Percentiles rank a stretch among this genome's conserved stretches.
Evolutionary conservation across 106 monocot species (phyloP).

Genomic region (Iris macrosiphon): DNA sequence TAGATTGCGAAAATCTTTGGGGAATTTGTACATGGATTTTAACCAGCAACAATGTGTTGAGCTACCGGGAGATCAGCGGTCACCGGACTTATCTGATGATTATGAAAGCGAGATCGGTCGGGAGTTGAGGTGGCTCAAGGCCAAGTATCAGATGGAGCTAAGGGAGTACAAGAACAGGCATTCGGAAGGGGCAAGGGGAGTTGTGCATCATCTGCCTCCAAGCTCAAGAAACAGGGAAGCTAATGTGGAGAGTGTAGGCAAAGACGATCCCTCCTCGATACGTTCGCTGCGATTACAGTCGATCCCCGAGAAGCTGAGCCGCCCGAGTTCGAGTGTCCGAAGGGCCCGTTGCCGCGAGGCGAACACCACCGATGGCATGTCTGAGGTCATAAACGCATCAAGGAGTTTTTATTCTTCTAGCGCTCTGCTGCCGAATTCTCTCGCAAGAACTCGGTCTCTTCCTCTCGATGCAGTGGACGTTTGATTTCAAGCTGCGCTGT

Average conservation of each 20-base stretch:
- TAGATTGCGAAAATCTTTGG: slow-evolving; percentile 8
- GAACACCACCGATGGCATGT: neutral
- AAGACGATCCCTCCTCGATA: too few relatives aligned
- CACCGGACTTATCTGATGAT: slow-evolving; percentile 6
- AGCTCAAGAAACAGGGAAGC: too few relatives aligned
- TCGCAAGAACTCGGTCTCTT: slow-evolving; percentile 37
- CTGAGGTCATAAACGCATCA: slow-evolving; percentile 7
- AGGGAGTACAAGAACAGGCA: slow-evolving; percentile 9
- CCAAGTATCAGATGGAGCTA: slow-evolving; percentile 4
- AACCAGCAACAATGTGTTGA: slow-evolving; percentile 7
- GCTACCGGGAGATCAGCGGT: slow-evolving; percentile 12
- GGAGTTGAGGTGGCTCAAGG: slow-evolving; percentile 8
- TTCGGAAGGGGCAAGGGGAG: slow-evolving; percentile 4
- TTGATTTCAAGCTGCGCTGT: slow-evolving; percentile 1
- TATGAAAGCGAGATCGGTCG: neutral
- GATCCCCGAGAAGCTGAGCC: neutral
- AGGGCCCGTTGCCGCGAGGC: slow-evolving; percentile 8
- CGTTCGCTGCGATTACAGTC: too few relatives aligned
- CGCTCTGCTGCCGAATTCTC: slow-evolving; percentile 7
- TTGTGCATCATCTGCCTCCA: too few relatives aligned
- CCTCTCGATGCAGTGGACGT: slow-evolving; percentile 42
- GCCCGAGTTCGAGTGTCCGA: slow-evolving; percentile 1
- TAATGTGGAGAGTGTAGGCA: too few relatives aligned
- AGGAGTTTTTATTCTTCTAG: slow-evolving; percentile 21
- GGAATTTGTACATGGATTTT: neutral